These are phyloP conservation scores for Irineochytrium annulatum DNA, from an alignment of 192 early-diverging fungal species.

Conservation along the genomic window DNA sequence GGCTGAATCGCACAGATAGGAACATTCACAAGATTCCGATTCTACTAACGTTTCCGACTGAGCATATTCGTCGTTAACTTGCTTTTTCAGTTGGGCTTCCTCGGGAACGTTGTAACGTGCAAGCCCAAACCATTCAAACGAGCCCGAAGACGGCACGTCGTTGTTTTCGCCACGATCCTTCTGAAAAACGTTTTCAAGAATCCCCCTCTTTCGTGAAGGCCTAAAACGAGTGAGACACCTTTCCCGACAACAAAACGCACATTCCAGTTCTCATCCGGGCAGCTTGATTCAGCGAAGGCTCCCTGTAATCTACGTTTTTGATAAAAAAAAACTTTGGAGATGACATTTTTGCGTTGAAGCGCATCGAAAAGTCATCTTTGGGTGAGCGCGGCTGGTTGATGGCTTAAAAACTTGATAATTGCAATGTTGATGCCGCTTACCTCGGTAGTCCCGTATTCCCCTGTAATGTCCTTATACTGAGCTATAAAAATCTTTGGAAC, in stretches of 20 bases:
- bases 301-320: constrained; percentile 62
- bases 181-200: too few relatives aligned
- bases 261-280: constrained; percentile 27
- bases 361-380: constrained; percentile 56
- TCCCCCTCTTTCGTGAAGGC: too few relatives aligned
- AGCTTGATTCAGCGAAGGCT: constrained; percentile 43
- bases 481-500: constrained; percentile 56
- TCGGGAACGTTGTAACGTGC: constrained; percentile 51
- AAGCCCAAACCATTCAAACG: constrained; percentile 55
- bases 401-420: not conserved
- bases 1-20: constrained; percentile 64
- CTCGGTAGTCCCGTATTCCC: not conserved
- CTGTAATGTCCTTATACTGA: constrained; percentile 47
- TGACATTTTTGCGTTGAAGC: constrained; percentile 46
- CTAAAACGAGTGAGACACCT: too few relatives aligned
- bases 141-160: constrained; percentile 18
- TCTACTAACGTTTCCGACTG: constrained; percentile 58
- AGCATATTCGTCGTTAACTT: constrained; percentile 58
- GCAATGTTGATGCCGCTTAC: not conserved
- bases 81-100: constrained; percentile 14
- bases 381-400: constrained; percentile 54
- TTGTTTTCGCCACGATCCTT: constrained; percentile 27
- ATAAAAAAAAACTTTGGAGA: constrained; percentile 52
- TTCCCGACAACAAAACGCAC: constrained; percentile 3
- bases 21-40: constrained; percentile 47